These are phyloP conservation scores for Quercus berberidifolia DNA, from an alignment of 306 rosid genomes.

Conservation along the genomic window DNA sequence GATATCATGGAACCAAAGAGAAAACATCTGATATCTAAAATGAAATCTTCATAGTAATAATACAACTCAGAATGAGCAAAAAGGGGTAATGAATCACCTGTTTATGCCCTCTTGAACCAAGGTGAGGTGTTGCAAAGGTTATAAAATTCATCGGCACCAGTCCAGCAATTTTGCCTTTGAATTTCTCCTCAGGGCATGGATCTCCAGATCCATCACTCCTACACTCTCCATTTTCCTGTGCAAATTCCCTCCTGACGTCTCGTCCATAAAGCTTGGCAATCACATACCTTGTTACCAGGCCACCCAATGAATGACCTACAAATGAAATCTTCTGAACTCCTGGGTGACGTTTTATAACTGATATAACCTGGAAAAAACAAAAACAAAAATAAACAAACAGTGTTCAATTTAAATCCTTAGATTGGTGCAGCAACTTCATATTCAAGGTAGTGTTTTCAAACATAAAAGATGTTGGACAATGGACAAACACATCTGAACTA, in stretches of 20 bases:
- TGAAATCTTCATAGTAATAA: neutral
- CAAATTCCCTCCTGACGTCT: constrained; percentile 26
- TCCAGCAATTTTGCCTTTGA: constrained; percentile 66
- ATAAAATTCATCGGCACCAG: constrained; percentile 79
- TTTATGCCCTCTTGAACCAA: constrained; percentile 85
- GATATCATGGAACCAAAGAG: neutral
- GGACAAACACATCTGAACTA: neutral
- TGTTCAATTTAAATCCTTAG: constrained; percentile 6
- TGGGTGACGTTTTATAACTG: constrained; percentile 55
- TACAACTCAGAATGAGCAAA: neutral
- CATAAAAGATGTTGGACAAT: no score
- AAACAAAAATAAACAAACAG: neutral
- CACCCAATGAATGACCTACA: constrained; percentile 78
- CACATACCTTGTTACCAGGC: constrained; percentile 75
- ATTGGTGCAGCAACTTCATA: constrained; percentile 9
- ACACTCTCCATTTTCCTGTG: constrained; percentile 42
- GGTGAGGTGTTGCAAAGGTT: constrained; percentile 84
- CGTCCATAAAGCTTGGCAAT: constrained; percentile 69
- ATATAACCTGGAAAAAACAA: constrained; percentile 47
- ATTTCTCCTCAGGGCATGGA: constrained; percentile 29
- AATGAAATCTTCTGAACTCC: constrained; percentile 70
- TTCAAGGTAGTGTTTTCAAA: neutral
- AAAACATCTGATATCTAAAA: neutral
- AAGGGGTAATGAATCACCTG: constrained; percentile 43
- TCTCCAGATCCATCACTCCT: constrained; percentile 35